These are phyloP conservation scores for Deuterostichococcus epilithicus DNA, from an alignment of 139 green algal genomes.

Conservation along the genomic window DNA sequence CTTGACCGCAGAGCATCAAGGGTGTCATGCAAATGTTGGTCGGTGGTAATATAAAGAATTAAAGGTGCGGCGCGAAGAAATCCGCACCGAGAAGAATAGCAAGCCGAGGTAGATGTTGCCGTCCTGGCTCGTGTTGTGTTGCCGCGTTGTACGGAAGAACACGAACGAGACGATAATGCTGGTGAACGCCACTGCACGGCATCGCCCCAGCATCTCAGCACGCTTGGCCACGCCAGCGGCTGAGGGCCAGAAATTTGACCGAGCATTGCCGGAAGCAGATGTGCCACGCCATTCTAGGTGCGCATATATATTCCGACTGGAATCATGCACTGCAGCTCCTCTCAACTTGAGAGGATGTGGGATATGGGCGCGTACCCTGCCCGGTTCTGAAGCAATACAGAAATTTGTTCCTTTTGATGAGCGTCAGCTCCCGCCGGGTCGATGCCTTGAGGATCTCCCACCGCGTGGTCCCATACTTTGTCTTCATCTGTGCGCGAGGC, in stretches of 20 bases:
- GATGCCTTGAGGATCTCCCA: constrained; percentile 27
- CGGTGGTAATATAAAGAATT: too few species aligned
- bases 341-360: too few species aligned
- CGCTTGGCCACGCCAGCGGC: background rate
- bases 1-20: too few species aligned
- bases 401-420: constrained; percentile 48
- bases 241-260: background rate
- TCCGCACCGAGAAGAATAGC: constrained; percentile 38
- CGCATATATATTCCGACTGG: too few species aligned
- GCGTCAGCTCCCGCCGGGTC: constrained; percentile 33
- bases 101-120: constrained; percentile 30
- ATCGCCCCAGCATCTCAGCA: background rate
- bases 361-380: constrained; percentile 23
- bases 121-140: constrained; percentile 14
- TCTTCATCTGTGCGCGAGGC: background rate
- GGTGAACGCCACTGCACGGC: constrained; percentile 1
- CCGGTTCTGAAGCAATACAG: constrained; percentile 40
- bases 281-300: too few species aligned
- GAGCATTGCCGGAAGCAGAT: too few species aligned
- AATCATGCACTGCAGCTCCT: too few species aligned
- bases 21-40: too few species aligned
- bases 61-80: too few species aligned
- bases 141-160: constrained; percentile 32
- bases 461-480: background rate
- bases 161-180: constrained; percentile 24